A percentile compares a stretch with the other conserved stretches of the same genome.
Conservation (phyloP, 371 early-diverging fungal genomes). For the Rhizomucor miehei region DNA sequence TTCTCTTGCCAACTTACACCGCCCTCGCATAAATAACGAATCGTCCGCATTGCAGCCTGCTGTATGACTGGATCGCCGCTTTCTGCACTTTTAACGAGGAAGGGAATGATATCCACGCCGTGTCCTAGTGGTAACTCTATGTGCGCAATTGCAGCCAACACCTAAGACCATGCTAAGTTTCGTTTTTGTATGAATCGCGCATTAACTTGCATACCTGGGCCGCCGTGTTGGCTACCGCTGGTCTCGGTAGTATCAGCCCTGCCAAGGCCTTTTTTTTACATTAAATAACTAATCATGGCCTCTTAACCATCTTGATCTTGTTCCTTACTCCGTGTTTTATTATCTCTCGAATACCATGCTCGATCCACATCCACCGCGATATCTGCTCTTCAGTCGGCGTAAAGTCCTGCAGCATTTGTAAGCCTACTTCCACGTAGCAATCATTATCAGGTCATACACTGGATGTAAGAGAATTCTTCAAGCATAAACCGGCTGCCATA, state of each 20-base stretch:
- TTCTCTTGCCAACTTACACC: constrained; percentile 55
- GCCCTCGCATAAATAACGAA: constrained; percentile 90
- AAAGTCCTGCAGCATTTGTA: constrained; percentile 50
- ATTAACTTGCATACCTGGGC: constrained; percentile 76
- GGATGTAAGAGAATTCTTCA: constrained; percentile 89
- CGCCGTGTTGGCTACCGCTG: constrained; percentile 67
- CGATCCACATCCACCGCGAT: constrained; percentile 71
- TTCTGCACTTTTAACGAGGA: constrained; percentile 72
- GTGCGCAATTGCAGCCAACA: constrained; percentile 86
- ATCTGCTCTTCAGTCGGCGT: constrained; percentile 64
- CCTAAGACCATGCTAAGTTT: constrained; percentile 28
- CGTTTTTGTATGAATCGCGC: too few relatives aligned
- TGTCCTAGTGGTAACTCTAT: constrained; percentile 83
- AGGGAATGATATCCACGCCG: constrained; percentile 85
- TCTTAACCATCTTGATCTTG: too few relatives aligned
- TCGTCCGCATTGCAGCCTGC: constrained; percentile 78
- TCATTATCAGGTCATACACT: constrained; percentile 52
- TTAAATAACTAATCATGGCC: background rate
- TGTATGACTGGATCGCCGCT: constrained; percentile 59
- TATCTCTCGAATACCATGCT: constrained; percentile 46
- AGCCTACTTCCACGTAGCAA: too few relatives aligned
- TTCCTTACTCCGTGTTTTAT: constrained; percentile 55
- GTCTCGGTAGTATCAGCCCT: constrained; percentile 66
- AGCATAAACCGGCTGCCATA: constrained; percentile 81
- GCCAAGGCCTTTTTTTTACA: constrained; percentile 54